Conservation (phyloP, 805 yeast genomes). For the Kuraishia hungarica region DNA sequence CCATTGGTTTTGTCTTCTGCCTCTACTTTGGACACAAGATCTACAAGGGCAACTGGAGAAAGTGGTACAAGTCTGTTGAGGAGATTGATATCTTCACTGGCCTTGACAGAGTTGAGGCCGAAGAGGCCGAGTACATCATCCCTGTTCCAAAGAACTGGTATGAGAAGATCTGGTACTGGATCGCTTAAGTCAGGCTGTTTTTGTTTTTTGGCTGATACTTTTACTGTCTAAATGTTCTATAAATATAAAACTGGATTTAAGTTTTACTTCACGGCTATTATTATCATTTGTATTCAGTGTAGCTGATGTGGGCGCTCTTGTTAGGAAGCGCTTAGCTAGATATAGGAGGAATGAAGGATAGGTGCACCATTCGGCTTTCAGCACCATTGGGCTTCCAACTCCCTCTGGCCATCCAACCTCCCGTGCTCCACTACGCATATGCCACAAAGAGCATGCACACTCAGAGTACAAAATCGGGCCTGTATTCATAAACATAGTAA, state of each 20-base stretch:
- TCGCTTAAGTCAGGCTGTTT: neutral
- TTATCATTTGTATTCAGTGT: too few relatives aligned
- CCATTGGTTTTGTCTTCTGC: neutral
- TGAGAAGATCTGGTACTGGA: constrained; percentile 41
- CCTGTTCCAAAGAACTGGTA: constrained; percentile 30
- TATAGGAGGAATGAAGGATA: too few relatives aligned
- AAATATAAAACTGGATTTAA: neutral
- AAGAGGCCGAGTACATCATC: constrained; percentile 29
- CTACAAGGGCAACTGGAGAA: constrained; percentile 5
- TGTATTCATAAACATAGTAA: neutral
- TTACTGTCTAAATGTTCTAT: neutral
- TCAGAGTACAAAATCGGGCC: neutral
- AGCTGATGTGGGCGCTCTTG: too few relatives aligned
- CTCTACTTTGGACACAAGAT: constrained; percentile 18
- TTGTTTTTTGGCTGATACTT: neutral
- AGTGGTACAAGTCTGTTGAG: constrained; percentile 31
- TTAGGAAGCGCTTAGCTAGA: too few relatives aligned
- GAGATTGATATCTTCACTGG: constrained; percentile 57
- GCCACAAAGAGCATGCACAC: too few relatives aligned
- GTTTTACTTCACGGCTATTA: neutral
- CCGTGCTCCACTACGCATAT: too few relatives aligned
- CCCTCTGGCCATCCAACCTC: too few relatives aligned
- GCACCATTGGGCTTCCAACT: too few relatives aligned
- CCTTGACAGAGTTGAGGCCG: constrained; percentile 50
- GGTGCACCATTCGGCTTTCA: too few relatives aligned